A percentile compares a stretch with the other conserved stretches of the same genome.
Evolutionary conservation across 805 yeast genomes (phyloP).

Genomic region (Candida wancherniae): DNA sequence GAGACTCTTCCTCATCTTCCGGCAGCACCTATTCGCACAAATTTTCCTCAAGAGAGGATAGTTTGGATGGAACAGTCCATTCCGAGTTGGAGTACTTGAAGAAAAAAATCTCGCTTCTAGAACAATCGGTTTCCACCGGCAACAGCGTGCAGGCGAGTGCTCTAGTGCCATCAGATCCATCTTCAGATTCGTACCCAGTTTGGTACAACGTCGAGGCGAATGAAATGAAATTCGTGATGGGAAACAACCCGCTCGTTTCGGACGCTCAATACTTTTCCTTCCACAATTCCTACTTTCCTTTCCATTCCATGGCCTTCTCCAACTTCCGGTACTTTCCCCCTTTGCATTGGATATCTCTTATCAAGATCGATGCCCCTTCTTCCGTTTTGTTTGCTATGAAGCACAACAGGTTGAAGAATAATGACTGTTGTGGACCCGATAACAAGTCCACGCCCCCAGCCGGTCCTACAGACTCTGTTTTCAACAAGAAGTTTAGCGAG

Average conservation of each 20-base stretch:
- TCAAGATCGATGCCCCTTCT: constrained; percentile 15
- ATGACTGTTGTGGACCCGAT: too few species aligned
- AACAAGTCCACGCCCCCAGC: constrained; percentile 1
- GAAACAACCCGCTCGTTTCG: constrained; percentile 14
- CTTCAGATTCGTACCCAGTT: not conserved
- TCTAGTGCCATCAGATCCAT: too few species aligned
- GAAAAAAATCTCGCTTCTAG: constrained; percentile 17
- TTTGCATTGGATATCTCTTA: constrained; percentile 14
- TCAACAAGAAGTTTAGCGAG: constrained; percentile 7
- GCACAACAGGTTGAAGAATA: constrained; percentile 3
- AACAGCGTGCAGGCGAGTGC: not conserved
- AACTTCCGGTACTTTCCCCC: constrained; percentile 13
- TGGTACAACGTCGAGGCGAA: not conserved
- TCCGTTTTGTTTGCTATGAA: constrained; percentile 17
- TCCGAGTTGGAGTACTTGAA: constrained; percentile 18
- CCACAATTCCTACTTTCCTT: constrained; percentile 25
- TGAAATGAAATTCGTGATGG: constrained; percentile 7
- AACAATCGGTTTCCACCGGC: constrained; percentile 13
- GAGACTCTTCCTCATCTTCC: not conserved
- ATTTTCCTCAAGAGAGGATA: too few species aligned
- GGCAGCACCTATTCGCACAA: not conserved
- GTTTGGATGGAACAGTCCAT: too few species aligned
- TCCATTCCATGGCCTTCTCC: constrained; percentile 6
- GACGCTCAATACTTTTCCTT: constrained; percentile 31
- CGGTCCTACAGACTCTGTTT: constrained; percentile 12